Evolutionary conservation across 2,329 filamentous ascomycete species (phyloP).

Genomic region (Colletotrichum gloeosporioides): DNA sequence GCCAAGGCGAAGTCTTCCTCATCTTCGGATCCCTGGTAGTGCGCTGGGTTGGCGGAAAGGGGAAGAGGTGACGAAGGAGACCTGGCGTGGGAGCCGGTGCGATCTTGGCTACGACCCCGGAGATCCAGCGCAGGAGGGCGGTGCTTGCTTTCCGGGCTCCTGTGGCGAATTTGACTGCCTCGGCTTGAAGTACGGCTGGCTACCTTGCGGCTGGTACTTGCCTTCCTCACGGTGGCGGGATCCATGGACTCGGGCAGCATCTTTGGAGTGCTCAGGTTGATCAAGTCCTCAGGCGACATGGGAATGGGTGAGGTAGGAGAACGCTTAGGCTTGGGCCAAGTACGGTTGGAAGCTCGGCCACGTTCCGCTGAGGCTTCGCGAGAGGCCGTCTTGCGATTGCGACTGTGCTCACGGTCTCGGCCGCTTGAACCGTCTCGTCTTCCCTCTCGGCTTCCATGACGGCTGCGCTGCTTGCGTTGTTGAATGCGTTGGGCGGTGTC

Average conservation of each 20-base stretch:
- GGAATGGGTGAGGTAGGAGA: conserved; percentile 92
- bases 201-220: conserved; percentile 35
- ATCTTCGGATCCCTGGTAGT: conserved; percentile 65
- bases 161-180: conserved; percentile 42
- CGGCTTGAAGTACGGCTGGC: conserved; percentile 57
- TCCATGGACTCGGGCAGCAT: conserved; percentile 36
- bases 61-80: conserved; percentile 86
- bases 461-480: conserved; percentile 56
- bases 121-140: conserved; percentile 49
- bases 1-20: conserved; percentile 65
- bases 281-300: conserved; percentile 90
- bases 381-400: conserved; percentile 52
- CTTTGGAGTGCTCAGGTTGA: conserved; percentile 61
- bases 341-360: conserved; percentile 68
- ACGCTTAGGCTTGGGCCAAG: conserved; percentile 76
- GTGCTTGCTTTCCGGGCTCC: conserved; percentile 50
- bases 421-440: conserved; percentile 42
- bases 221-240: conserved; percentile 51
- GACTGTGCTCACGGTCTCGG: conserved; percentile 51
- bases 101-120: conserved; percentile 68
- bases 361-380: conserved; percentile 73
- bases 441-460: conserved; percentile 59
- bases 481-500: conserved; percentile 76
- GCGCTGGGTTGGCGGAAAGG: conserved; percentile 65
- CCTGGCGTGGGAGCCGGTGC: conserved; percentile 62